phyloP scores from a whole-genome alignment of 2,329 filamentous ascomycete species.

The Beauveria pseudobassiana region DNA sequence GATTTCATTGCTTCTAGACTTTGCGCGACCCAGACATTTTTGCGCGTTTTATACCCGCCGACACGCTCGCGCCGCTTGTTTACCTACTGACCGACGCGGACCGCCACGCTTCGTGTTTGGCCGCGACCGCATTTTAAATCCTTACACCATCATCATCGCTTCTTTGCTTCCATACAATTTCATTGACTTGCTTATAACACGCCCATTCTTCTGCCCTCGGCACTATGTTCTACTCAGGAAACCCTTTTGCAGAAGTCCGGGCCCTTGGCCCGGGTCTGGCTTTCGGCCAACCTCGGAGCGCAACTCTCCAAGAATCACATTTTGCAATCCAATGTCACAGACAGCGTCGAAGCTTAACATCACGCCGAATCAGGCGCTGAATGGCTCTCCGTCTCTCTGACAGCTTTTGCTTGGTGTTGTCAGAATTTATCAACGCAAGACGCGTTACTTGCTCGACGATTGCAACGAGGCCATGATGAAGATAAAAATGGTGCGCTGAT shows the following conservation, averaged over 20 bases:
- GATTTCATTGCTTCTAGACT: slow-evolving; percentile 10
- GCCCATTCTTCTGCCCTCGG: slow-evolving; percentile 19
- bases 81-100: slow-evolving; percentile 12
- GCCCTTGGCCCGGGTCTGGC: slow-evolving; percentile 94
- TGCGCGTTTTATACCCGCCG: slow-evolving; percentile 7
- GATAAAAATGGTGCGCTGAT: slow-evolving; percentile 79
- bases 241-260: slow-evolving; percentile 93
- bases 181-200: slow-evolving; percentile 1
- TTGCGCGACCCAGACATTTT: not conserved
- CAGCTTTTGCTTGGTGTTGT: slow-evolving; percentile 93
- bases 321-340: slow-evolving; percentile 86
- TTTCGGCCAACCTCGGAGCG: slow-evolving; percentile 97
- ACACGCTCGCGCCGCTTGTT: slow-evolving; percentile 12
- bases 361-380: slow-evolving; percentile 81
- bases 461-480: slow-evolving; percentile 97
- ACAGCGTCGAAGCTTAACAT: slow-evolving; percentile 92
- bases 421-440: slow-evolving; percentile 95
- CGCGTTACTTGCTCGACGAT: slow-evolving; percentile 90
- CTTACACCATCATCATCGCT: not conserved
- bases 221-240: slow-evolving; percentile 95
- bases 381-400: slow-evolving; percentile 88
- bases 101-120: slow-evolving; percentile 9
- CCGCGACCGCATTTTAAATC: not conserved
- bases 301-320: slow-evolving; percentile 95
- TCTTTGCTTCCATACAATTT: not conserved